These are phyloP conservation scores for Amanita inopinata DNA, from an alignment of 768 basidiomycete species.

Conservation along the genomic window DNA sequence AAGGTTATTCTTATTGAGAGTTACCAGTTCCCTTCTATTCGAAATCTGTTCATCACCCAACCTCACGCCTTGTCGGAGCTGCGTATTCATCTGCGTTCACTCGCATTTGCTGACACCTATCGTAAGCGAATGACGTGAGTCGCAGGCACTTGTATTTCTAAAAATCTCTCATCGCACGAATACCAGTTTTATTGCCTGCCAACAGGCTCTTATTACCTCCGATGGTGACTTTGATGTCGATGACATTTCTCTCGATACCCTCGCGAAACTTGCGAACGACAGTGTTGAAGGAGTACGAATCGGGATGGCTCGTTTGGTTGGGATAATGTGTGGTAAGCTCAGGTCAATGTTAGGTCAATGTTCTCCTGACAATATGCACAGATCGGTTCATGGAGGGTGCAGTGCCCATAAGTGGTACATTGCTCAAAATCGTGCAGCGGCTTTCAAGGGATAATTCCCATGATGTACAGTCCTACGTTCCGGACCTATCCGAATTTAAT, in stretches of 20 bases:
- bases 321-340: constrained; percentile 43
- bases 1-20: neutral
- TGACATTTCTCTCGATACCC: constrained; percentile 46
- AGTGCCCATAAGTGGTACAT: constrained; percentile 21
- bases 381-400: constrained; percentile 20
- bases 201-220: constrained; percentile 45
- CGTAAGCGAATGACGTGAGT: constrained; percentile 69
- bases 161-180: constrained; percentile 13
- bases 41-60: constrained; percentile 28
- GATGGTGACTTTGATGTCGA: constrained; percentile 20
- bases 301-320: constrained; percentile 67
- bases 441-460: constrained; percentile 47
- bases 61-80: constrained; percentile 26
- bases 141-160: constrained; percentile 4
- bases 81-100: constrained; percentile 27
- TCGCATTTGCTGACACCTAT: constrained; percentile 38
- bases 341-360: neutral
- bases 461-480: constrained; percentile 56
- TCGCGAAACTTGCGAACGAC: constrained; percentile 54
- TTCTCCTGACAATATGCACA: constrained; percentile 13
- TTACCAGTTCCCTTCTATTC: constrained; percentile 38
- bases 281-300: constrained; percentile 78
- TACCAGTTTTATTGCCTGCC: constrained; percentile 63
- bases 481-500: constrained; percentile 17
- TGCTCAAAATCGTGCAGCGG: constrained; percentile 31